phyloP scores from a whole-genome alignment of 1,284 basidiomycete species.

The Cerioporus squamosus region DNA sequence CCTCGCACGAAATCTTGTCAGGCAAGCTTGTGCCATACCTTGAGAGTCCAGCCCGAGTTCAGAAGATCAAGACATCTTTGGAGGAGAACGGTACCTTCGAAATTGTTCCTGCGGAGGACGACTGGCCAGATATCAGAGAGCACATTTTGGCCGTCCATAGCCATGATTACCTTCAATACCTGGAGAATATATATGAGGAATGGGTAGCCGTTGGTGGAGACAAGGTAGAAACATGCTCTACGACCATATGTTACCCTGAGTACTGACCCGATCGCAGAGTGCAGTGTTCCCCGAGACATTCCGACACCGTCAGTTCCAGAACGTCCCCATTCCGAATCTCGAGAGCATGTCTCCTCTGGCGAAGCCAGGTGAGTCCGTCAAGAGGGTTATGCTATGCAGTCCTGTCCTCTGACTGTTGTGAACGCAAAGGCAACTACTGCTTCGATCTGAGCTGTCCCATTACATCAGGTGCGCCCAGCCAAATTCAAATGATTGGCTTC shows the following conservation, averaged over 20 bases:
- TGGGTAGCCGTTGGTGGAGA: constrained; percentile 39
- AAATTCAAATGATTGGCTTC: neutral
- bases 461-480: constrained; percentile 29
- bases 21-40: constrained; percentile 35
- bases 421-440: constrained; percentile 36
- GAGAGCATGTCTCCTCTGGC: constrained; percentile 28
- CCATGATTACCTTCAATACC: constrained; percentile 34
- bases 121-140: constrained; percentile 18
- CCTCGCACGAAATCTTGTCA: constrained; percentile 38
- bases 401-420: neutral
- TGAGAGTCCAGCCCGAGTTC: constrained; percentile 37
- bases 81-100: constrained; percentile 23
- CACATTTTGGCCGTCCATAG: constrained; percentile 29
- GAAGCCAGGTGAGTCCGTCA: constrained; percentile 32
- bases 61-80: constrained; percentile 32
- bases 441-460: constrained; percentile 43
- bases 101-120: constrained; percentile 19
- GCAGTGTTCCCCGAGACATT: constrained; percentile 41
- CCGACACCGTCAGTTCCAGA: constrained; percentile 27
- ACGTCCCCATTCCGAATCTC: constrained; percentile 6
- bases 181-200: constrained; percentile 34
- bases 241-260: neutral
- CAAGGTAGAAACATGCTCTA: constrained; percentile 21
- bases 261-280: constrained; percentile 19
- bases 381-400: neutral